Percentiles rank a stretch among this genome's conserved stretches.
These are phyloP conservation scores for Tolypocladium cylindrosporum DNA, from an alignment of 2,329 filamentous ascomycete species.

Conservation along the genomic window DNA sequence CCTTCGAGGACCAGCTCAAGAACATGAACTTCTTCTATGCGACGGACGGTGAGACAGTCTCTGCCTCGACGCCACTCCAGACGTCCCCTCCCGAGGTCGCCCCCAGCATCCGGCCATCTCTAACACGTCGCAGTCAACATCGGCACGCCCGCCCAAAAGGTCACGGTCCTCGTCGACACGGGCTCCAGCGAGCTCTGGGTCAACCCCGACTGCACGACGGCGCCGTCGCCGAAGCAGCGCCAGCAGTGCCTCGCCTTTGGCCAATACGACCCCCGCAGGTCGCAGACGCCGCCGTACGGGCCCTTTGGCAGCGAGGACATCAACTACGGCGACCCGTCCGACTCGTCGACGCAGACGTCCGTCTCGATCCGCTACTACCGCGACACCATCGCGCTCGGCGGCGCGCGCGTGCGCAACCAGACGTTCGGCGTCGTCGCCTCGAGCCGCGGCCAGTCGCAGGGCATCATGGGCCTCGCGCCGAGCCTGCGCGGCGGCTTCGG, in stretches of 20 bases:
- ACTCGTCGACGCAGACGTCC: slow-evolving; percentile 22
- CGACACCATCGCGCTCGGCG: slow-evolving; percentile 36
- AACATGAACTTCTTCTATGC: slow-evolving; percentile 30
- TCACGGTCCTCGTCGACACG: slow-evolving; percentile 39
- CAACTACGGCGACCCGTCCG: slow-evolving; percentile 27
- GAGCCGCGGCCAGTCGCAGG: slow-evolving; percentile 37
- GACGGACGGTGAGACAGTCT: slow-evolving; percentile 20
- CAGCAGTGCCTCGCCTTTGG: slow-evolving; percentile 30
- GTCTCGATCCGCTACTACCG: slow-evolving; percentile 34
- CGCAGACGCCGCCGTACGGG: slow-evolving; percentile 25
- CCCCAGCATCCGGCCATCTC: background rate
- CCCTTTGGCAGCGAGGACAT: slow-evolving; percentile 27
- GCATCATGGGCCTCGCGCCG: slow-evolving; percentile 41
- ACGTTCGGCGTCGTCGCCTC: slow-evolving; percentile 38
- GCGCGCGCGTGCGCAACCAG: slow-evolving; percentile 29
- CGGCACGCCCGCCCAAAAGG: slow-evolving; percentile 29
- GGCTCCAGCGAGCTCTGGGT: slow-evolving; percentile 47
- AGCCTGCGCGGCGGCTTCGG: slow-evolving; percentile 28
- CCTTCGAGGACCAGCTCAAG: slow-evolving; percentile 19
- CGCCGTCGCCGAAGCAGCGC: slow-evolving; percentile 21
- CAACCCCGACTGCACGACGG: slow-evolving; percentile 36
- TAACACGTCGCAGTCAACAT: slow-evolving; percentile 24
- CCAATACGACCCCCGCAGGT: slow-evolving; percentile 32
- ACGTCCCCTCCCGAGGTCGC: background rate
- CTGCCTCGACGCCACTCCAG: background rate